Conservation (phyloP, 345 rosid genomes). For the Lepidium africanum region DNA sequence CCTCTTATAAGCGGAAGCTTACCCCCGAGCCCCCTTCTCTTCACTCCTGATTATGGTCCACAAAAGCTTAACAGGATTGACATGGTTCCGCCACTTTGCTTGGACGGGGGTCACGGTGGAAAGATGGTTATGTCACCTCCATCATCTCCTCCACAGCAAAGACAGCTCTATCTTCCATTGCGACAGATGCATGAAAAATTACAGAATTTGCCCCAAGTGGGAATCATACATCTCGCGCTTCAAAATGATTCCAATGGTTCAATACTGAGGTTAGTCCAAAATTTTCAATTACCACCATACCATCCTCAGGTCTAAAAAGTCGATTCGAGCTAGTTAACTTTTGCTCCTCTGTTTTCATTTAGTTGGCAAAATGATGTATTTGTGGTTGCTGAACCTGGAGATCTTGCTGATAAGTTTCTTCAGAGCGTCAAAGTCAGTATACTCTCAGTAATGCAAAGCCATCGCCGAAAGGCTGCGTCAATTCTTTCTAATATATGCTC, state of each 20-base stretch:
- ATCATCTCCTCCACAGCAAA: constrained; percentile 58
- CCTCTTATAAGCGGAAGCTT: constrained; percentile 89
- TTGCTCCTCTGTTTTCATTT: neutral
- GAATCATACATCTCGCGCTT: constrained; percentile 82
- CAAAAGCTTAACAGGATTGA: constrained; percentile 74
- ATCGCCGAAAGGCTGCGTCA: constrained; percentile 45
- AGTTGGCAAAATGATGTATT: constrained; percentile 94
- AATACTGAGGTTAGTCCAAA: constrained; percentile 61
- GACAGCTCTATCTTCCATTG: constrained; percentile 65
- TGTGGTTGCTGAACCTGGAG: constrained; percentile 99
- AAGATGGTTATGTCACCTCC: constrained; percentile 64
- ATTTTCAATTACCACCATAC: neutral
- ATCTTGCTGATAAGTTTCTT: constrained; percentile 77
- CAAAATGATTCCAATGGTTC: constrained; percentile 79
- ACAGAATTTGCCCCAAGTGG: constrained; percentile 87
- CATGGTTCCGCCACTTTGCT: constrained; percentile 87
- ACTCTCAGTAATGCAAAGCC: constrained; percentile 48
- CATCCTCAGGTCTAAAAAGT: neutral
- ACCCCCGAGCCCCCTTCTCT: constrained; percentile 84
- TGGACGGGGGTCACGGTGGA: constrained; percentile 67
- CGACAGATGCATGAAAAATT: constrained; percentile 83
- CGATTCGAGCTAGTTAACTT: neutral
- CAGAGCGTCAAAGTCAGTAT: constrained; percentile 75
- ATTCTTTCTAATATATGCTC: constrained; percentile 57
- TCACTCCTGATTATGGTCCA: constrained; percentile 70